These are phyloP conservation scores for Xylariaceae sp. DNA, from an alignment of 2,329 filamentous ascomycete genomes.

Conservation along the genomic window DNA sequence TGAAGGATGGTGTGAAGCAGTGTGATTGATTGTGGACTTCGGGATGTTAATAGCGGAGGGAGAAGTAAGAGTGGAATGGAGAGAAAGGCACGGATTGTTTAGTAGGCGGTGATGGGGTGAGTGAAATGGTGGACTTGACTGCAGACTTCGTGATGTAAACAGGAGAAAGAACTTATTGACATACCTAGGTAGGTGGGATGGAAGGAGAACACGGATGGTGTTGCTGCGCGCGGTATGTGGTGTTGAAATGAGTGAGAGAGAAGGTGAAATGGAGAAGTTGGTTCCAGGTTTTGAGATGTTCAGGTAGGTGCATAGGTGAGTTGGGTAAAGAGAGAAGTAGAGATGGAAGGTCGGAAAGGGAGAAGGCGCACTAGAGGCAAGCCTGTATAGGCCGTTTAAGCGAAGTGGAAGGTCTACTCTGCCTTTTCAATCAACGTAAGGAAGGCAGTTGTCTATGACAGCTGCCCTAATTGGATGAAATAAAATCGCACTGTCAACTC, in stretches of 20 bases:
- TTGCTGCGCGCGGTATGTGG: too few relatives aligned
- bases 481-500: neutral
- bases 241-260: too few relatives aligned
- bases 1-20: neutral
- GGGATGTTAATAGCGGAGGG: neutral
- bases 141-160: neutral
- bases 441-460: neutral
- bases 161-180: neutral
- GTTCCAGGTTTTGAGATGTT: too few relatives aligned
- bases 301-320: too few relatives aligned
- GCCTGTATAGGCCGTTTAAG: neutral
- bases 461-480: neutral
- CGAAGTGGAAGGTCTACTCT: too few relatives aligned
- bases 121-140: neutral
- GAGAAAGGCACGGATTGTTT: neutral
- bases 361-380: neutral
- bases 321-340: neutral
- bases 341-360: neutral
- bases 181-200: too few relatives aligned
- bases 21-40: neutral
- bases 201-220: too few relatives aligned
- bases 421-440: neutral
- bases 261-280: too few relatives aligned
- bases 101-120: neutral
- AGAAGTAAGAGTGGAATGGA: neutral